Base-by-base conservation (phyloP, 768 basidiomycete genomes). In the Fibroporia radiculosa region DNA sequence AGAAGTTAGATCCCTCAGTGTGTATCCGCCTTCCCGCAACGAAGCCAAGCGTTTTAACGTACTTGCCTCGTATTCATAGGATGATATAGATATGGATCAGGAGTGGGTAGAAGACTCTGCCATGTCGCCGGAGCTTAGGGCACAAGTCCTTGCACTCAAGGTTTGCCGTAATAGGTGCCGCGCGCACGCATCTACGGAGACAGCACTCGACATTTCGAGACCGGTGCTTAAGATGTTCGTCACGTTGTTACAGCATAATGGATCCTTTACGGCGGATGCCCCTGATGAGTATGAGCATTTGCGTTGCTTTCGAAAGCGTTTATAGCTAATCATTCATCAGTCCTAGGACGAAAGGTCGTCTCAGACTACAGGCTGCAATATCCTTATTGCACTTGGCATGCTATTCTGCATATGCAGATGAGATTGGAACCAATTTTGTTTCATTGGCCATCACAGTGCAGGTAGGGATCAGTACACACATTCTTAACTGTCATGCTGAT, bases 321-420 rank as follows among this genome's bases (percentile, higher is more conserved):
- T 18, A 2, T 11, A 11, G 2, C 2, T 33, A 5, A 18, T 40
- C 20, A 20, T 4, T 16, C 47, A 43, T 6, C 42, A 84, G 83
- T 51, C 70, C 73, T 2, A 71, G 72, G 62, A 76, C 79, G 27
- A 80, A 80, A 58, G 77, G 86, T 3, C 80, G 91, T 14, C 70
- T 98, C 65, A 78, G 95, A 24, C 66, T 97, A 6, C 82, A 88
- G 56, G 90, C 93, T 4, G 84, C 84, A 0, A 65, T 82, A 3
- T 90, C 84, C 3, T 59, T 98, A 37, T 66, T 96, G 23, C 90
- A 92, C 58, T 68, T 99, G 10, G 75, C 78, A 1, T 73, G 77
- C 0, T 67, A 84, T 4, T 65, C 73, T 27, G 56, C 53, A 2
- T 93, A 79, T 60, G 74, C 79, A 8, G 66, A 67, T 23, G 69